A percentile compares a stretch with the other conserved stretches of the same genome.
These are phyloP conservation scores for Backusella parvicylindrica DNA, from an alignment of 192 early-diverging fungal genomes.

Conservation along the genomic window DNA sequence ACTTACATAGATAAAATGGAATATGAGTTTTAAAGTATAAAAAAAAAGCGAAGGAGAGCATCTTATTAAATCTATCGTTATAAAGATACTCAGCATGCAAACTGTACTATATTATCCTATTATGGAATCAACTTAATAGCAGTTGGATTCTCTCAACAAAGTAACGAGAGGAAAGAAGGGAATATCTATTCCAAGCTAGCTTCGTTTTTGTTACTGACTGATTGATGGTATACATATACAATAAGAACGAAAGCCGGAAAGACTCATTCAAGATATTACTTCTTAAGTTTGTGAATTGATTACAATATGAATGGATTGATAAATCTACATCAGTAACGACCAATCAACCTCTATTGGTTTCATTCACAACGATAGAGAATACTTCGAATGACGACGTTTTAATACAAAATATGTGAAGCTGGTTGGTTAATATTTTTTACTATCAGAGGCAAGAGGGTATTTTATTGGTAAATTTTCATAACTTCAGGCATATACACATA, in stretches of 20 bases:
- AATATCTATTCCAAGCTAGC: too few relatives aligned
- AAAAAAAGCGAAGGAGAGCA: background rate
- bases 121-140: background rate
- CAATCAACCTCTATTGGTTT: background rate
- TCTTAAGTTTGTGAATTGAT: background rate
- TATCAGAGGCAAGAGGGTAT: background rate
- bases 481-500: too few relatives aligned
- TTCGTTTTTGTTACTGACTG: too few relatives aligned
- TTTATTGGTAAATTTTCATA: background rate
- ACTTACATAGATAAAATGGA: background rate
- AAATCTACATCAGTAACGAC: background rate
- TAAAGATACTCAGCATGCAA: too few relatives aligned
- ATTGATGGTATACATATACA: background rate
- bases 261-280: background rate
- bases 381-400: background rate
- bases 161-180: too few relatives aligned
- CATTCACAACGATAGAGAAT: background rate
- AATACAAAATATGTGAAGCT: background rate
- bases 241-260: background rate
- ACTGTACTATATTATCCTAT: background rate
- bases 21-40: background rate
- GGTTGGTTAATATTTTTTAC: background rate
- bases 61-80: background rate
- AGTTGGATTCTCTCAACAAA: background rate
- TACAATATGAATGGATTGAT: background rate